These are phyloP conservation scores for Globisporangium heterothallicum DNA, from an alignment of 352 stramenopile genomes.

Conservation along the genomic window DNA sequence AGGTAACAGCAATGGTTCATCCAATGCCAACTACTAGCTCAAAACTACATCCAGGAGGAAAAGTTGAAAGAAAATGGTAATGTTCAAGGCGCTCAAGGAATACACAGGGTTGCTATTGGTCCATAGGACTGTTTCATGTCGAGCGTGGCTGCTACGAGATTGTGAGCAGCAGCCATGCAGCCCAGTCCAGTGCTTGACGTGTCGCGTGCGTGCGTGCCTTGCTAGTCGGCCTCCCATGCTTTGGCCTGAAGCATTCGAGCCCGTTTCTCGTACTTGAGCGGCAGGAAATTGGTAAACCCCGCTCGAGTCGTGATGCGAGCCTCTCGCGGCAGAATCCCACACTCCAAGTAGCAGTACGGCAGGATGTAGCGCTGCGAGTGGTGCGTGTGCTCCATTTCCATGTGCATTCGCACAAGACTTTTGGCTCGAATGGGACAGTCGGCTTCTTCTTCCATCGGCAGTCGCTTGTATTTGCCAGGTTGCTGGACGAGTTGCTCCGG, in stretches of 20 bases:
- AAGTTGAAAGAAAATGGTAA: background rate
- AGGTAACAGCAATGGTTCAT: background rate
- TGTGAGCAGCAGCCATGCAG: too few species aligned
- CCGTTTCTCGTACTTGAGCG: slow-evolving; percentile 26
- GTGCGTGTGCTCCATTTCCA: slow-evolving; percentile 31
- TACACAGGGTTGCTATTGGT: too few species aligned
- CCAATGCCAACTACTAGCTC: background rate
- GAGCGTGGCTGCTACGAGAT: too few species aligned
- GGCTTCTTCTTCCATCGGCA: slow-evolving; percentile 50
- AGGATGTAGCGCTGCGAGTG: slow-evolving; percentile 36
- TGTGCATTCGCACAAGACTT: slow-evolving; percentile 35
- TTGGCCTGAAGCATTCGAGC: slow-evolving; percentile 12
- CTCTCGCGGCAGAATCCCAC: slow-evolving; percentile 41
- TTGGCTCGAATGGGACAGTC: slow-evolving; percentile 40
- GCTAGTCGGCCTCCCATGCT: slow-evolving; percentile 9
- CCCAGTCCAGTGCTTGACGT: too few species aligned
- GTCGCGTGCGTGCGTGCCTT: too few species aligned
- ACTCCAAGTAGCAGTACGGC: slow-evolving; percentile 53
- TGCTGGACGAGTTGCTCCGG: background rate
- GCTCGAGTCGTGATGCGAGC: slow-evolving; percentile 41
- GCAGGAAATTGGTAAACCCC: slow-evolving; percentile 49
- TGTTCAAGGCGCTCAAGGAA: too few species aligned
- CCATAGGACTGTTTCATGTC: too few species aligned
- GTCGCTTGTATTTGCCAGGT: slow-evolving; percentile 24
- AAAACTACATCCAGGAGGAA: too few species aligned